Evolutionary conservation across 179 eudicot genomes (phyloP), one percentile per base, ranked within the genome.

Genomic region (Beta lomatogona): DNA sequence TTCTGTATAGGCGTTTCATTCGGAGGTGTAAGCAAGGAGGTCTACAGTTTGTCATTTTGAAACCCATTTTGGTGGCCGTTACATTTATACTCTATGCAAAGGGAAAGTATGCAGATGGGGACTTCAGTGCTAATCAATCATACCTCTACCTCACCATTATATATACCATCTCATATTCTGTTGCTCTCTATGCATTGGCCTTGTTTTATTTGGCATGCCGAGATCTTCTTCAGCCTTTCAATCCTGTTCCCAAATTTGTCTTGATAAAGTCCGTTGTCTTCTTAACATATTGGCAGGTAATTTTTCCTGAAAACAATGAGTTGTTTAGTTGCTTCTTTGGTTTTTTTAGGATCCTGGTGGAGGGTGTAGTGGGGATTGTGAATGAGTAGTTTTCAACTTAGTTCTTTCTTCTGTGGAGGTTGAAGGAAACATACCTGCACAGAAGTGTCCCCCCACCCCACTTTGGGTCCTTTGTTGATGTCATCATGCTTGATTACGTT

Each of bases 251-350:
- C 28, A 94, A 95, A 88, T 95, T 95, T 48, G 90, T 95, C 83
- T 89, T 95, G 77, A 95, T 95, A 85, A 95, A 95, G 81, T 94
- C 94, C 25, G 99, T 95, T 44, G 99, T 95, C 70, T 95, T 95
- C 85, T 89, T 95, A 82, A 95, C 99, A 18, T 95, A 95, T 84
- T 95, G 99, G 99, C 99, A 95, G 99, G 99, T 90, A 90, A 14
- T 66, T 31, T 66, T 52, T 75, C 25, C 19, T 21, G 31, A n/a
- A 66, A 16, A 3, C 44, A 8, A 19, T 76, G 70, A 46, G 44
- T 54, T 48, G 45, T 69, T 25, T 57, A 4, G 31, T 12, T 13
- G 60, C 60, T 19, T 44, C 6, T 44, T 25, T 19, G 18, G 12
- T 45, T 67, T 13, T 31, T 13, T 28, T 19, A 9, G 61, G 12